Conservation (phyloP, 1,284 basidiomycete genomes). For the Somion occarium region DNA sequence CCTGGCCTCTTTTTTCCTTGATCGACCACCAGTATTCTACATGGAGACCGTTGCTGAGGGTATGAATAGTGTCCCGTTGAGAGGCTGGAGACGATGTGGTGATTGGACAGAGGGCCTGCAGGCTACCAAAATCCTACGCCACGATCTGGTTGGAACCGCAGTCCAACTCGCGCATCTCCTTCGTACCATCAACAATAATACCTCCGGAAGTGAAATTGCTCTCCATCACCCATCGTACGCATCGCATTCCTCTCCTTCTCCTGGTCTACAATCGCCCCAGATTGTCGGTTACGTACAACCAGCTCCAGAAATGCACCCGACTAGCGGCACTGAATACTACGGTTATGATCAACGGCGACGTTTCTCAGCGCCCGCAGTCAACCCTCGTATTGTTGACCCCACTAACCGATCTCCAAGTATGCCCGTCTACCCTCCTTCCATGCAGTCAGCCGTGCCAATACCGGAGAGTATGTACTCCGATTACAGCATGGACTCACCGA, state of each 20-base stretch:
- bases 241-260: slow-evolving; percentile 1
- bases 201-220: slow-evolving; percentile 33
- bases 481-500: background rate
- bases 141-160: slow-evolving; percentile 62
- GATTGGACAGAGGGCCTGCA: slow-evolving; percentile 79
- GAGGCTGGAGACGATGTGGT: slow-evolving; percentile 59
- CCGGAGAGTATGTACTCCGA: background rate
- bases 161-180: slow-evolving; percentile 57
- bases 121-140: slow-evolving; percentile 59
- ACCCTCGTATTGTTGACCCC: background rate
- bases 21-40: slow-evolving; percentile 63
- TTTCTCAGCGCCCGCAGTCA: background rate
- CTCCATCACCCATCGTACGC: slow-evolving; percentile 21
- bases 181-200: slow-evolving; percentile 39
- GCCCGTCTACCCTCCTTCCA: background rate
- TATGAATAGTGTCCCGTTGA: slow-evolving; percentile 25
- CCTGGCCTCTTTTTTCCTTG: slow-evolving; percentile 57
- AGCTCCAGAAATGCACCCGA: background rate
- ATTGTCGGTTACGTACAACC: slow-evolving; percentile 2
- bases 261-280: background rate
- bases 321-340: background rate
- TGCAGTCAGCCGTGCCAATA: background rate
- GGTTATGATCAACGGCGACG: slow-evolving; percentile 5
- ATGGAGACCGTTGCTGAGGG: slow-evolving; percentile 40
- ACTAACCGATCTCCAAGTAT: background rate